Conservation (phyloP, 208 protist genomes). For the Acanthamoeba sp. region DNA sequence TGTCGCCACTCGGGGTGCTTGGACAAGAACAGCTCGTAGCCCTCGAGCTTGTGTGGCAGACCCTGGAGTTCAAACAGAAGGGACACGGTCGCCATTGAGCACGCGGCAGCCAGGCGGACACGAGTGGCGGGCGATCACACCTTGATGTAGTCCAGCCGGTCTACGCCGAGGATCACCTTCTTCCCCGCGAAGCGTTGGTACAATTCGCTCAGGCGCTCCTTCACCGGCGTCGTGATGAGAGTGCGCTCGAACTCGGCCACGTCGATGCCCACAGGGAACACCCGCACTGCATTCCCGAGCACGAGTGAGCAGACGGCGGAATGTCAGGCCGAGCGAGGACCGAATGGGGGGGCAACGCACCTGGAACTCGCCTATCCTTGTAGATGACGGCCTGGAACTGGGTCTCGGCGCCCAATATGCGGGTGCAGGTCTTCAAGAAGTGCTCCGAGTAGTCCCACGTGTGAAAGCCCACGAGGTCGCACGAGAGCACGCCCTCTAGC, state of each 20-base stretch:
- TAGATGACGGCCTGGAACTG: slow-evolving; percentile 53
- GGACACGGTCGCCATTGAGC: background rate
- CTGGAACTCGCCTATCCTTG: slow-evolving; percentile 16
- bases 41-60: slow-evolving; percentile 89
- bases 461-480: slow-evolving; percentile 89
- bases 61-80: slow-evolving; percentile 72
- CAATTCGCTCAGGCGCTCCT: slow-evolving; percentile 79
- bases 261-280: slow-evolving; percentile 89
- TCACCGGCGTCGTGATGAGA: slow-evolving; percentile 46
- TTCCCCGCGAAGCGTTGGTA: slow-evolving; percentile 83
- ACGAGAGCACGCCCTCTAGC: slow-evolving; percentile 87
- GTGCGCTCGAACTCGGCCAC: slow-evolving; percentile 80
- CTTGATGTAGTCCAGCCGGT: slow-evolving; percentile 93
- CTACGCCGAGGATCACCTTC: slow-evolving; percentile 90
- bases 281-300: slow-evolving; percentile 10
- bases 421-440: slow-evolving; percentile 78
- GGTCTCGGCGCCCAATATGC: slow-evolving; percentile 54
- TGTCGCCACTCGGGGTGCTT: slow-evolving; percentile 84
- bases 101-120: background rate
- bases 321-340: background rate
- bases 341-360: background rate
- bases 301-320: background rate
- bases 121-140: background rate
- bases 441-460: slow-evolving; percentile 90
- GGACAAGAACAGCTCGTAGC: slow-evolving; percentile 86